Evolutionary conservation across 371 early-diverging fungal genomes (phyloP).

Genomic region (Sporodiniella umbellata): DNA sequence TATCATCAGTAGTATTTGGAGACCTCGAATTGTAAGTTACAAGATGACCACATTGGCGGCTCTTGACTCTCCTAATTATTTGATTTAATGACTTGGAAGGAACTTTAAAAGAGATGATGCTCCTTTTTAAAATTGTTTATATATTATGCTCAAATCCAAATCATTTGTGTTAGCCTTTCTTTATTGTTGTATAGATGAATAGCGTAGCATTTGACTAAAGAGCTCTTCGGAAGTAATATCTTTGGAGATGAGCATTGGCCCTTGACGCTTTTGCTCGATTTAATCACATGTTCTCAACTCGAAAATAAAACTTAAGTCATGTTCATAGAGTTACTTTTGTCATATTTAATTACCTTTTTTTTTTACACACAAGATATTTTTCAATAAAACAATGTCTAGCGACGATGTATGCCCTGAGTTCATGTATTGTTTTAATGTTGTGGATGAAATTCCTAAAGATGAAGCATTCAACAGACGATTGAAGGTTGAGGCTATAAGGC

Average conservation of each 20-base stretch:
- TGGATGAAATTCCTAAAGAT: slow-evolving; percentile 8
- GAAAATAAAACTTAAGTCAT: slow-evolving; percentile 8
- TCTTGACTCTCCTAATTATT: slow-evolving; percentile 4
- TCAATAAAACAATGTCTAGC: slow-evolving; percentile 6
- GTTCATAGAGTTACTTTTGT: slow-evolving; percentile 6
- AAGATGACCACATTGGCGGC: slow-evolving; percentile 4
- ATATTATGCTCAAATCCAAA: slow-evolving; percentile 5
- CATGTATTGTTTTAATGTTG: slow-evolving; percentile 7
- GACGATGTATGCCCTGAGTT: slow-evolving; percentile 3
- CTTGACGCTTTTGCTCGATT: slow-evolving; percentile 7
- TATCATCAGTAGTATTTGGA: slow-evolving; percentile 8
- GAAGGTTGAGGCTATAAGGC: slow-evolving; percentile 1
- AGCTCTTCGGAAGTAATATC: slow-evolving; percentile 5
- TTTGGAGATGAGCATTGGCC: neutral
- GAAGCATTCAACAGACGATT: slow-evolving; percentile 10
- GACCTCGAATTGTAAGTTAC: slow-evolving; percentile 8
- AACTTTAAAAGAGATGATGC: slow-evolving; percentile 7
- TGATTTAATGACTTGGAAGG: slow-evolving; percentile 6
- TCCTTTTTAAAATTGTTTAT: slow-evolving; percentile 8
- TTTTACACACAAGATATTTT: neutral
- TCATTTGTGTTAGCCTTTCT: slow-evolving; percentile 4
- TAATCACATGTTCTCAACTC: slow-evolving; percentile 3
- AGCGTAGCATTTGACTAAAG: slow-evolving; percentile 5
- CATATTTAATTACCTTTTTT: slow-evolving; percentile 7
- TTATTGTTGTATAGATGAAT: slow-evolving; percentile 1